These are phyloP conservation scores for Penicillium sp. DNA, from an alignment of 2,329 filamentous ascomycete species.

Conservation along the genomic window DNA sequence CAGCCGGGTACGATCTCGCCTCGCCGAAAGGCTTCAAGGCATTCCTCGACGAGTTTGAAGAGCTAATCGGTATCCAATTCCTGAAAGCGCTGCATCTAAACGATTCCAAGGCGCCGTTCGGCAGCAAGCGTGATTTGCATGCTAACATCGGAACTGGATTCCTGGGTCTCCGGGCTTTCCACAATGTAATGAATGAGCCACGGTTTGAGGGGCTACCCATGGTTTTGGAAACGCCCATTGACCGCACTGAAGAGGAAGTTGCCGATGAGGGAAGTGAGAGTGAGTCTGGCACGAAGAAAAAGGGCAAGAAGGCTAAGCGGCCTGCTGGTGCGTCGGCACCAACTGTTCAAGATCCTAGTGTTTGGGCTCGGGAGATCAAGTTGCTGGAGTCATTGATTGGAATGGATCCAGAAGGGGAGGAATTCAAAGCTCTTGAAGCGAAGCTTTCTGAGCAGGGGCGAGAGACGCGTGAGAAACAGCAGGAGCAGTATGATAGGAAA, in stretches of 20 bases:
- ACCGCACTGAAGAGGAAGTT: conserved; percentile 47
- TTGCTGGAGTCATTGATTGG: conserved; percentile 84
- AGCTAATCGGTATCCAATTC: conserved; percentile 73
- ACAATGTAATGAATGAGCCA: conserved; percentile 82
- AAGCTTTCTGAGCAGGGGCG: conserved; percentile 68
- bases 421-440: conserved; percentile 67
- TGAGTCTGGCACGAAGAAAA: conserved; percentile 6
- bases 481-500: conserved; percentile 78
- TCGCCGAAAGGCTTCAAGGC: conserved; percentile 69
- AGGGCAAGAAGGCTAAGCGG: conserved; percentile 23
- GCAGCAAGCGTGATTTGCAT: conserved; percentile 81
- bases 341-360: conserved; percentile 70
- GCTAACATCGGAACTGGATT: conserved; percentile 97
- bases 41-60: conserved; percentile 75
- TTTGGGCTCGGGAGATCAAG: conserved; percentile 96
- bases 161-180: conserved; percentile 84
- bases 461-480: conserved; percentile 70
- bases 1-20: conserved; percentile 86
- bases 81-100: conserved; percentile 88
- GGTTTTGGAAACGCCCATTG: conserved; percentile 94
- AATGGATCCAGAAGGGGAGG: conserved; percentile 72
- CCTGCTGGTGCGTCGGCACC: conserved; percentile 23
- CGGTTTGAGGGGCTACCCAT: conserved; percentile 78
- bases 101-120: conserved; percentile 88
- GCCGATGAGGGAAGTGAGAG: conserved; percentile 17